Evolutionary conservation across 2,329 filamentous ascomycete genomes (phyloP), one percentile per base, ranked within the genome.

Genomic region (Phyllachora maydis): DNA sequence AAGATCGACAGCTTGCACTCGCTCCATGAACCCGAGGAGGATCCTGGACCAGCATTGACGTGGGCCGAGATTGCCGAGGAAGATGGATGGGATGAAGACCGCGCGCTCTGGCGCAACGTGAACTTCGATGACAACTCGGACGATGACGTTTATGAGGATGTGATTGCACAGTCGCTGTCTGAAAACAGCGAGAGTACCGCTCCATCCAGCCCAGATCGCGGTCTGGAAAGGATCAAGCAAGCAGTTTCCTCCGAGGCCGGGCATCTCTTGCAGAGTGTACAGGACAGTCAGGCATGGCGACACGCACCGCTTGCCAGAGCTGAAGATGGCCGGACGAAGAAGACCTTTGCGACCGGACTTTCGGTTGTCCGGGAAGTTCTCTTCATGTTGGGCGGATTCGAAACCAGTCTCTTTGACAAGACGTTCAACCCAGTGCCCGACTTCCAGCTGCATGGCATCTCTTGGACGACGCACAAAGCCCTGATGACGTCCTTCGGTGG

Each of bases 31-130:
- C 49, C 56, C 1, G 44, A 50, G 6, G 43, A 52, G 4, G 50
- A 54, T 10, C 40, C 47, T 2, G 49, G 47, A 4, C 52, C 55
- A 3, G 42, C 50, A 9, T 44, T 91, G 25, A 75, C 61, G 12
- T 93, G 83, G 83, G 61, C 70, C 25, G 73, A 91, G 17, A 70
- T 93, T 24, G 59, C 79, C 22, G 60, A 55, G 6, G 72, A 85
- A 23, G 81, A 88, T 32, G 68, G 75, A 2, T 72, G 81, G 45
- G 65, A 66, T 12, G 53, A 59, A 8, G 62, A 81, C 14, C 59
- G 63, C 12, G 60, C 58, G 3, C 47, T 88, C 3, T 91, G 79
- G 81, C 58, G 59, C 22, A 61, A 67, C 29, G 62, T 75, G 26
- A 63, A 77, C 31, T 81, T 70, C 38, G 61, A 56, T 15, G 65